Evolutionary conservation across 2,329 filamentous ascomycete species (phyloP).

Genomic region (Catunica adiposa): DNA sequence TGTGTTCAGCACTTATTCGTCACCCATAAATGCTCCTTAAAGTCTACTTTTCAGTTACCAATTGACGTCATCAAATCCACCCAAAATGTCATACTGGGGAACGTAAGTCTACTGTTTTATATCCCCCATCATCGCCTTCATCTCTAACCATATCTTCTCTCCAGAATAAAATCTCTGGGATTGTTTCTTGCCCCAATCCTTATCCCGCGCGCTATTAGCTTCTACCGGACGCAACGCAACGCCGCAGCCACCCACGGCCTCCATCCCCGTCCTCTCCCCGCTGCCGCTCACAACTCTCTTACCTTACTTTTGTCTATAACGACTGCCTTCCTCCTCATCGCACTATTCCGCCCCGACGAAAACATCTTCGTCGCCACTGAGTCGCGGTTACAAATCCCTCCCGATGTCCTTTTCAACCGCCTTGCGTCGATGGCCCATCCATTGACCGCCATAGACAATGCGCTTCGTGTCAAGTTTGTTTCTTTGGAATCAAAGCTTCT

Average conservation of each 20-base stretch:
- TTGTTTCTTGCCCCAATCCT: conserved; percentile 56
- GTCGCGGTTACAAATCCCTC: conserved; percentile 72
- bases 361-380: conserved; percentile 68
- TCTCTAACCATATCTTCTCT: neutral
- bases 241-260: conserved; percentile 27
- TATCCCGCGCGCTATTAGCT: conserved; percentile 46
- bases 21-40: too few species aligned
- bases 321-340: conserved; percentile 34
- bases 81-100: conserved; percentile 12
- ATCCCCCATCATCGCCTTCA: neutral
- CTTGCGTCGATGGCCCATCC: conserved; percentile 39
- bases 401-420: conserved; percentile 67
- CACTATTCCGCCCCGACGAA: conserved; percentile 53
- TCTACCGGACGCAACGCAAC: conserved; percentile 40
- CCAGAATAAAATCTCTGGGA: conserved; percentile 37
- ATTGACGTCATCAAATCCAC: neutral
- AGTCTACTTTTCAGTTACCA: too few species aligned
- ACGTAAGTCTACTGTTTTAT: conserved; percentile 9
- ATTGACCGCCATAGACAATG: conserved; percentile 43
- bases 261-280: conserved; percentile 36
- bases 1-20: too few species aligned
- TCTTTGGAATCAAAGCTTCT: conserved; percentile 57
- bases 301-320: conserved; percentile 38
- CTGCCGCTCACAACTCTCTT: conserved; percentile 38
- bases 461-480: conserved; percentile 51